These are phyloP conservation scores for Ilyonectria destructans DNA, from an alignment of 2,329 filamentous ascomycete genomes.

Conservation along the genomic window DNA sequence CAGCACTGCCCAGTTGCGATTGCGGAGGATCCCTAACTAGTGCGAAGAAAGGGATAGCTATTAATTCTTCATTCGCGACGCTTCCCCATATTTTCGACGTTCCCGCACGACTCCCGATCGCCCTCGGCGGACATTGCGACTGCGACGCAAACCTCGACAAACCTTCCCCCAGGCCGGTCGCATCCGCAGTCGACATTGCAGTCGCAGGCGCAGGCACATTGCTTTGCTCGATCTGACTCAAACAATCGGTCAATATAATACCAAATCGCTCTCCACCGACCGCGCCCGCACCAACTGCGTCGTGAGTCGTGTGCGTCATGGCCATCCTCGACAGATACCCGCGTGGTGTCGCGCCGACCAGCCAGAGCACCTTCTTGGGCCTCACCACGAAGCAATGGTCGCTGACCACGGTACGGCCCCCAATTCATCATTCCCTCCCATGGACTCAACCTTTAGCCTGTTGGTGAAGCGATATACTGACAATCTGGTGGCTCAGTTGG, in stretches of 20 bases:
- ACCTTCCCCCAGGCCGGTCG: conserved; percentile 22
- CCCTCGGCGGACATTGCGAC: background rate
- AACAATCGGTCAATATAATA: background rate
- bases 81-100: conserved; percentile 10
- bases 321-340: conserved; percentile 42
- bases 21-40: conserved; percentile 34
- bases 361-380: conserved; percentile 40
- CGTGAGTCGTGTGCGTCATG: conserved; percentile 37
- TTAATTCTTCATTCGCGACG: conserved; percentile 11
- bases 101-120: conserved; percentile 5
- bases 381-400: conserved; percentile 49
- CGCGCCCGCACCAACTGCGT: background rate
- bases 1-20: conserved; percentile 43
- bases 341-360: conserved; percentile 21
- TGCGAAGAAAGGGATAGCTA: conserved; percentile 10
- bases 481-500: conserved; percentile 70
- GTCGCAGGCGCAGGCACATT: conserved; percentile 35
- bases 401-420: conserved; percentile 39
- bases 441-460: background rate
- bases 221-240: background rate
- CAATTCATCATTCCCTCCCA: background rate
- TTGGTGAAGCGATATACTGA: conserved; percentile 30
- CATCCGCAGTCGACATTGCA: conserved; percentile 41
- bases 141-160: conserved; percentile 7
- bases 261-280: conserved; percentile 20